Evolutionary conservation across 2,329 filamentous ascomycete species (phyloP).

Genomic region (Metarhizium brunneum): DNA sequence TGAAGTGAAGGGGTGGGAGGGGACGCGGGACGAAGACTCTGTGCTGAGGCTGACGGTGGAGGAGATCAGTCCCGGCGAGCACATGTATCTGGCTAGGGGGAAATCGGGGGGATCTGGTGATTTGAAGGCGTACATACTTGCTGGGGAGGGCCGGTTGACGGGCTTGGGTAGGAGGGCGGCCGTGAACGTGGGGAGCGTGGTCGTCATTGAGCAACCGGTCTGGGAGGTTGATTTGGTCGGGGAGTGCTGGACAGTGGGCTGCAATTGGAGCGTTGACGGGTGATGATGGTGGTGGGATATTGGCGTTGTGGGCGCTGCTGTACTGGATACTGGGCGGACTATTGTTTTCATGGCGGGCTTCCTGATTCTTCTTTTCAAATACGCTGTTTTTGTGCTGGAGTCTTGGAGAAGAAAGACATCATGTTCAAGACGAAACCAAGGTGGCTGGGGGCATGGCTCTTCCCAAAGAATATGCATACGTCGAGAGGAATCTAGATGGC

Average conservation of each 20-base stretch:
- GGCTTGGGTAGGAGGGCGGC: slow-evolving; percentile 21
- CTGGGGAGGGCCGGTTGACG: slow-evolving; percentile 27
- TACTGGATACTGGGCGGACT: too few species aligned
- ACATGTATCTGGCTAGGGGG: slow-evolving; percentile 25
- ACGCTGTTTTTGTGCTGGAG: too few species aligned
- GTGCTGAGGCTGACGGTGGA: slow-evolving; percentile 18
- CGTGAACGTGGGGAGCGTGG: slow-evolving; percentile 19
- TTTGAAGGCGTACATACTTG: slow-evolving; percentile 21
- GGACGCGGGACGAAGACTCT: slow-evolving; percentile 5
- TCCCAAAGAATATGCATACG: too few species aligned
- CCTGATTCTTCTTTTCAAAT: too few species aligned
- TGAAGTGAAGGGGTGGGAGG: slow-evolving; percentile 27
- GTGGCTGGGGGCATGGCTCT: too few species aligned
- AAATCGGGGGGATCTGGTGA: slow-evolving; percentile 1
- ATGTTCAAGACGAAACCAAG: too few species aligned
- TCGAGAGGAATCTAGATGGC: too few species aligned
- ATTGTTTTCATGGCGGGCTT: too few species aligned
- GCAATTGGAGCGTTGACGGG: slow-evolving; percentile 24
- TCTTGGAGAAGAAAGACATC: too few species aligned
- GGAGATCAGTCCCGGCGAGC: slow-evolving; percentile 19
- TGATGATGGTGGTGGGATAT: neutral
- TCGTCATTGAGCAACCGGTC: slow-evolving; percentile 25
- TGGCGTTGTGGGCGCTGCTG: too few species aligned
- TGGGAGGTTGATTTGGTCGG: slow-evolving; percentile 29
- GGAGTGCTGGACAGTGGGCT: slow-evolving; percentile 27